phyloP scores from a whole-genome alignment of 148 eudicot species.

The Silene uniflora region DNA sequence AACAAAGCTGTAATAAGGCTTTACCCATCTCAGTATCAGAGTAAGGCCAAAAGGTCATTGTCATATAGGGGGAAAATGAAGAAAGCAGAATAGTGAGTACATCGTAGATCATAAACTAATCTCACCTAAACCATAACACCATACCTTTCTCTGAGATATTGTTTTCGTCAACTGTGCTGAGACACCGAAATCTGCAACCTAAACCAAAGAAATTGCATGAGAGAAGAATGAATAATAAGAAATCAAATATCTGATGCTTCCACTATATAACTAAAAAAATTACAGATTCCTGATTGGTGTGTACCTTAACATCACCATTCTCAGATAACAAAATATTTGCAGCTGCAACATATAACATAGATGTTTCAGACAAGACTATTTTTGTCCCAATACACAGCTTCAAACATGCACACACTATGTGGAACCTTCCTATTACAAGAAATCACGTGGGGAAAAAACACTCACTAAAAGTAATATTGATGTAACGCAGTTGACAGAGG shows the following conservation, averaged over 20 bases:
- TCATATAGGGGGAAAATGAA: neutral
- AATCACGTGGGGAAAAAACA: neutral
- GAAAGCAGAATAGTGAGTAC: neutral
- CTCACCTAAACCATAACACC: neutral
- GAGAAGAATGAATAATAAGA: neutral
- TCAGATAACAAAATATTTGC: slow-evolving; percentile 94
- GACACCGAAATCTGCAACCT: slow-evolving; percentile 99
- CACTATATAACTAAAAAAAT: neutral
- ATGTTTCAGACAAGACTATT: neutral
- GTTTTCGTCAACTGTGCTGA: slow-evolving; percentile 94
- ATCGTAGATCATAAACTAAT: slow-evolving; percentile 7
- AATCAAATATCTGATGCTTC: neutral
- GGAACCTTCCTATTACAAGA: neutral
- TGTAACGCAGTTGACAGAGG: neutral
- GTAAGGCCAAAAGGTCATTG: neutral
- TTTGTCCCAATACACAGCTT: slow-evolving; percentile 20
- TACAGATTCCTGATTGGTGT: neutral
- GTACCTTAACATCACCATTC: slow-evolving; percentile 97
- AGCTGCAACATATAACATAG: slow-evolving; percentile 53
- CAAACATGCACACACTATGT: slow-evolving; percentile 1
- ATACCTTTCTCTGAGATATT: slow-evolving; percentile 95
- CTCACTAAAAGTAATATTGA: neutral
- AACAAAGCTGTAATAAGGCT: neutral
- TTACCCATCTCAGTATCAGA: neutral
- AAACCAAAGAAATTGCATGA: slow-evolving; percentile 20